Conservation (phyloP, 2,329 filamentous ascomycete genomes). For the Juglanconis oblonga region DNA sequence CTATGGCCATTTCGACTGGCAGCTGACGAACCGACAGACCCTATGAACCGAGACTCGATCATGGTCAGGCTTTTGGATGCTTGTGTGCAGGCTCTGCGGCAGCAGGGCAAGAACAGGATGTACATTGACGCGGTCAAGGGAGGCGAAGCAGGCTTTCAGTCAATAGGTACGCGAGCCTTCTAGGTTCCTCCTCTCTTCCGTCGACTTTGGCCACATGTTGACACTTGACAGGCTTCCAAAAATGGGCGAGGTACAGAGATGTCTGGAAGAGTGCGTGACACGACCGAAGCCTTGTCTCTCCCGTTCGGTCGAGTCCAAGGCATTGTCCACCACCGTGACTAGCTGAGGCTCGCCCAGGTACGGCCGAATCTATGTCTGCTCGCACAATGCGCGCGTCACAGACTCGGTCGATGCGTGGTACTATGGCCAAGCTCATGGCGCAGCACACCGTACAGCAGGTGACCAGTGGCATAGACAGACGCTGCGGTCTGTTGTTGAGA, state of each 20-base stretch:
- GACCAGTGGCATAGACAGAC: not conserved
- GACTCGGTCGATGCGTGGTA: not conserved
- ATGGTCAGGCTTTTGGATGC: slow-evolving; percentile 52
- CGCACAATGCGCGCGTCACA: not conserved
- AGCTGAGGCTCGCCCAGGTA: not conserved
- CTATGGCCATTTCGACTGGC: not conserved
- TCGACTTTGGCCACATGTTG: slow-evolving; percentile 5
- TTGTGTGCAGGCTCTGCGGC: slow-evolving; percentile 45
- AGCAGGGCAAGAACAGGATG: slow-evolving; percentile 50
- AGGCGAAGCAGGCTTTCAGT: slow-evolving; percentile 47
- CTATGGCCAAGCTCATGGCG: not conserved
- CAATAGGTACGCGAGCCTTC: slow-evolving; percentile 44
- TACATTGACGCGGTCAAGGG: slow-evolving; percentile 55
- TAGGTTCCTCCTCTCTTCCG: not conserved
- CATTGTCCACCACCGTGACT: not conserved
- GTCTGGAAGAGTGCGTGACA: slow-evolving; percentile 43
- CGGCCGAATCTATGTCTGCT: not conserved
- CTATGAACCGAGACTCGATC: slow-evolving; percentile 43
- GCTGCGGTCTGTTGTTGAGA: not conserved
- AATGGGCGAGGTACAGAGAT: slow-evolving; percentile 57
- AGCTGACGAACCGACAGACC: slow-evolving; percentile 33
- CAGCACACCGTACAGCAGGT: not conserved
- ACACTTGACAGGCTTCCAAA: slow-evolving; percentile 46
- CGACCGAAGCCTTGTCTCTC: not conserved
- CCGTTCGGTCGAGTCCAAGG: not conserved